Conservation (phyloP, 2,329 filamentous ascomycete species). For the Aspergillus sp. region DNA sequence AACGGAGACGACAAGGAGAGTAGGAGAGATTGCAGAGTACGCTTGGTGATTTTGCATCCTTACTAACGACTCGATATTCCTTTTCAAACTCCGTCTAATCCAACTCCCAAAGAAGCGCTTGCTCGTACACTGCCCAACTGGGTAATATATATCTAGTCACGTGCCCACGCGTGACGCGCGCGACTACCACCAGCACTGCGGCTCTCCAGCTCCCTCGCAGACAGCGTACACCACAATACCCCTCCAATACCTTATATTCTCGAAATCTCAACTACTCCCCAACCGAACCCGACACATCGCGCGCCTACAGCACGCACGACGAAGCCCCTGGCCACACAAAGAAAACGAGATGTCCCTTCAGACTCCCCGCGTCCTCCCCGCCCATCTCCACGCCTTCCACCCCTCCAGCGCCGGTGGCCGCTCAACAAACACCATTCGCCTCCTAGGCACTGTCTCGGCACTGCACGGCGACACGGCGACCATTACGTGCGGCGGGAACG, state of each 20-base stretch:
- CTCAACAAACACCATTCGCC: conserved; percentile 61
- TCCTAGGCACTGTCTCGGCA: conserved; percentile 77
- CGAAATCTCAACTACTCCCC: neutral
- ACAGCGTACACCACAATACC: neutral
- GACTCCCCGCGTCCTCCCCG: conserved; percentile 74
- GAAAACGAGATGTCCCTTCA: conserved; percentile 55
- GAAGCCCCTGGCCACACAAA: neutral
- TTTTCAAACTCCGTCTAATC: too few relatives aligned
- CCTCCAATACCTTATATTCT: too few relatives aligned
- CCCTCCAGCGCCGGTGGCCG: conserved; percentile 33
- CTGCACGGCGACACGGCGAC: conserved; percentile 72
- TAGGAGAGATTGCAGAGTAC: too few relatives aligned
- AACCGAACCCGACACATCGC: neutral
- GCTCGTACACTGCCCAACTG: neutral
- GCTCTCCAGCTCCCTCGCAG: neutral
- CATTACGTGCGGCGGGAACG: conserved; percentile 62
- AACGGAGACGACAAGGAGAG: too few relatives aligned
- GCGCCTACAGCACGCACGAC: too few relatives aligned
- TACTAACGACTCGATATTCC: neutral
- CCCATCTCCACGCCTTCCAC: conserved; percentile 69
- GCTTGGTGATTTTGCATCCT: too few relatives aligned
- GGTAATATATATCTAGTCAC: conserved; percentile 5
- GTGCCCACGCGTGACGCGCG: conserved; percentile 14
- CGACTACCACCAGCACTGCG: neutral
- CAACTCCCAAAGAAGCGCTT: too few relatives aligned